Conservation (phyloP, 2,329 filamentous ascomycete genomes). For the Blastomyces silverae region DNA sequence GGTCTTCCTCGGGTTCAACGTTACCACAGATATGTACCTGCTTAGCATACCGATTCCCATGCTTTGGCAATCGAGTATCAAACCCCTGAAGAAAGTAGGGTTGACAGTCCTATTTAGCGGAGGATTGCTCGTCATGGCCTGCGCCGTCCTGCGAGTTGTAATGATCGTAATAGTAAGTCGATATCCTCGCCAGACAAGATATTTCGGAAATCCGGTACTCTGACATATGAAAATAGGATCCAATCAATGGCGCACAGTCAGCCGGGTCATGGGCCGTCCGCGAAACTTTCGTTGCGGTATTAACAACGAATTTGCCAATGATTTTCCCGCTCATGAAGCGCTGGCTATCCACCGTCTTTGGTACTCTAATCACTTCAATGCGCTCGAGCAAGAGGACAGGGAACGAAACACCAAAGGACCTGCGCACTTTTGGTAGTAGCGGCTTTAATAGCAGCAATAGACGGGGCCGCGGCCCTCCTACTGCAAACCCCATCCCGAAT, state of each 20-base stretch:
- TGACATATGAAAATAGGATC: conserved; percentile 27
- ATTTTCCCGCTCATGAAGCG: conserved; percentile 6
- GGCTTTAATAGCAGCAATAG: neutral
- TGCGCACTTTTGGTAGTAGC: neutral
- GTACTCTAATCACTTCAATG: neutral
- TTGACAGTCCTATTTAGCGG: conserved; percentile 51
- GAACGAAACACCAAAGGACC: neutral
- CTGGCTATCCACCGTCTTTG: neutral
- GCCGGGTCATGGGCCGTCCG: conserved; percentile 36
- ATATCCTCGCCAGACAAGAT: neutral
- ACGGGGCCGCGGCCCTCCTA: conserved; percentile 4
- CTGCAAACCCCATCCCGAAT: conserved; percentile 7
- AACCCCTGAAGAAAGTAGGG: conserved; percentile 46
- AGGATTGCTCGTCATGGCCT: conserved; percentile 51
- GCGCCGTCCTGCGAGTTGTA: conserved; percentile 50
- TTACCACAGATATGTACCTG: conserved; percentile 38
- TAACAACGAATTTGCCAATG: conserved; percentile 41
- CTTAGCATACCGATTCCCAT: conserved; percentile 25
- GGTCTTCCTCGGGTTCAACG: conserved; percentile 50
- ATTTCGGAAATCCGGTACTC: neutral
- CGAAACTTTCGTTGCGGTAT: conserved; percentile 42
- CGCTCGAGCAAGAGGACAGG: neutral
- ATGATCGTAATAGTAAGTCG: conserved; percentile 42
- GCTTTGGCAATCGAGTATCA: conserved; percentile 49
- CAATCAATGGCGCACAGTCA: conserved; percentile 26